Evolutionary conservation across 352 stramenopile genomes (phyloP).

Genomic region (Thraustochytrium sp.): DNA sequence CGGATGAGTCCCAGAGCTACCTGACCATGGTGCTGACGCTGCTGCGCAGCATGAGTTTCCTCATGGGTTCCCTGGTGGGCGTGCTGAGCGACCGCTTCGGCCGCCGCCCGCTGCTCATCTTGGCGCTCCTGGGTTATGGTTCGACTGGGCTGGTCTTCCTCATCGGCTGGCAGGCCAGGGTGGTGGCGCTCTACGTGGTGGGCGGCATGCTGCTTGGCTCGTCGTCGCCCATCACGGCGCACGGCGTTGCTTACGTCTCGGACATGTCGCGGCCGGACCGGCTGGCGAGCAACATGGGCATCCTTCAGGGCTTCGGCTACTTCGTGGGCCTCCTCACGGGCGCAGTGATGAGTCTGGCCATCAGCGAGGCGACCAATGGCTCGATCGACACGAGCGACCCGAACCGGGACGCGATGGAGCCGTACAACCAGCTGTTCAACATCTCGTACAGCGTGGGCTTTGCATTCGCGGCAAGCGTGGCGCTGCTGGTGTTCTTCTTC

Average conservation of each 20-base stretch:
- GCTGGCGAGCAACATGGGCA: constrained; percentile 40
- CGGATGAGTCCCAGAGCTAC: constrained; percentile 25
- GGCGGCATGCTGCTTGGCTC: constrained; percentile 44
- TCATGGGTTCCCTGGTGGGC: constrained; percentile 36
- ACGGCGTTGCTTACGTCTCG: constrained; percentile 40
- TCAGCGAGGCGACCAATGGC: constrained; percentile 11
- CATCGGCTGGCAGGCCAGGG: constrained; percentile 33
- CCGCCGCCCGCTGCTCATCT: constrained; percentile 12
- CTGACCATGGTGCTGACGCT: constrained; percentile 35
- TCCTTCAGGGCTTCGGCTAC: constrained; percentile 44
- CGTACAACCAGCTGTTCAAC: constrained; percentile 46
- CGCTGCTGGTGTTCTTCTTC: constrained; percentile 25
- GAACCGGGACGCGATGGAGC: background rate
- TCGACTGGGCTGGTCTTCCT: constrained; percentile 28
- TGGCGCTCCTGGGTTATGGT: constrained; percentile 33
- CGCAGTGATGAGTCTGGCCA: constrained; percentile 35
- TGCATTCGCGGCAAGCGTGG: background rate
- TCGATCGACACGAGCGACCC: background rate
- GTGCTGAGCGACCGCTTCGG: constrained; percentile 29
- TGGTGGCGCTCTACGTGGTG: constrained; percentile 34
- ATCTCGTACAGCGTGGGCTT: constrained; percentile 26
- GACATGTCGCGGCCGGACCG: constrained; percentile 37
- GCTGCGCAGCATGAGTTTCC: constrained; percentile 44
- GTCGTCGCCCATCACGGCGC: constrained; percentile 19
- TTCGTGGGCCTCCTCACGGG: constrained; percentile 42